Percentiles rank a stretch among this genome's conserved stretches.
phyloP scores from a whole-genome alignment of 2,329 filamentous ascomycete genomes.

The Nemania bipapillata region DNA sequence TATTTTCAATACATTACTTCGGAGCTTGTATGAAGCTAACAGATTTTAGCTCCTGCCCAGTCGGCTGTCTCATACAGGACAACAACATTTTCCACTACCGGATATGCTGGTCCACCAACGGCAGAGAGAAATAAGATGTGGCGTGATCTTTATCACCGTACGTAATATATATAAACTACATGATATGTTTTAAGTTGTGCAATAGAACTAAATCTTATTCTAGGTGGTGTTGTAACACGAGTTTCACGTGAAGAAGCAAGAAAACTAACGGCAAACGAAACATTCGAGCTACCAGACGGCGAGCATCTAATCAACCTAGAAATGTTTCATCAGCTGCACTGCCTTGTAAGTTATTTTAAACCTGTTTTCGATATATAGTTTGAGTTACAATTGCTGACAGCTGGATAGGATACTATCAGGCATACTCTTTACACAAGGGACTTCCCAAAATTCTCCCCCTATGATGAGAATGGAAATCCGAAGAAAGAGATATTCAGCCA shows the following conservation, averaged over 20 bases:
- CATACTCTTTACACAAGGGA: conserved; percentile 4
- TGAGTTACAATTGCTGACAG: background rate
- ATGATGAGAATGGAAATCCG: conserved; percentile 6
- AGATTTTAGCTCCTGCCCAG: background rate
- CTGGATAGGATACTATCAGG: conserved; percentile 4
- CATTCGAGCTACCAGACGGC: background rate
- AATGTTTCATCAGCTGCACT: conserved; percentile 14
- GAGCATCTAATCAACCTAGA: conserved; percentile 12
- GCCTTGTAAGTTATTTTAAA: background rate
- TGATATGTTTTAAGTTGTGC: background rate
- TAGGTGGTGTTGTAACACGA: background rate
- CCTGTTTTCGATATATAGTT: background rate
- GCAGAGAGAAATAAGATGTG: background rate
- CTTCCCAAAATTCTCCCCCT: background rate
- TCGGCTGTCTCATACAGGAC: background rate
- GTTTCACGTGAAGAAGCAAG: conserved; percentile 1
- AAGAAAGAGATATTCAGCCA: background rate
- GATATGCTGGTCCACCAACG: background rate
- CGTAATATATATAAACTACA: background rate
- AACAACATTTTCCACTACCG: background rate
- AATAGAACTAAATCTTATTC: background rate
- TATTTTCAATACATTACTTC: background rate
- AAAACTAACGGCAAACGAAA: background rate
- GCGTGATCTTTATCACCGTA: background rate
- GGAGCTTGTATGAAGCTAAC: background rate